A percentile compares a stretch with the other conserved stretches of the same genome.
phyloP scores from a whole-genome alignment of 306 rosid genomes.

The Cicer cuneatum region DNA sequence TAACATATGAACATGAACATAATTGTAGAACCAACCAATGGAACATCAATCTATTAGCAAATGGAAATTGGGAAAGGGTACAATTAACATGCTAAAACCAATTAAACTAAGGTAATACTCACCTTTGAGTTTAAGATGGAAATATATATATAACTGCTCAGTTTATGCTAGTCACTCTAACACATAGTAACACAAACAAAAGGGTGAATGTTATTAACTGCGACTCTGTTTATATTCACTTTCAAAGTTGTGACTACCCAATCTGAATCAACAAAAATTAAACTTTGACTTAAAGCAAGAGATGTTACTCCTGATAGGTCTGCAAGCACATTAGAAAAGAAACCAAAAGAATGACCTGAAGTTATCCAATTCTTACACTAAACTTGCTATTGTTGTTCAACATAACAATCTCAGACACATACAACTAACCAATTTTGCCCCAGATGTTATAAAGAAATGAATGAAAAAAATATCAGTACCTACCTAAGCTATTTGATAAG shows the following conservation, averaged over 20 bases:
- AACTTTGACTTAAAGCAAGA: constrained; percentile 4
- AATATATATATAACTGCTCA: constrained; percentile 14
- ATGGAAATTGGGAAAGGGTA: constrained; percentile 3
- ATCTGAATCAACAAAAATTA: constrained; percentile 5
- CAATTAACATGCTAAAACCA: constrained; percentile 23
- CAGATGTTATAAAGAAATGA: neutral
- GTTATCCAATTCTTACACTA: constrained; percentile 25
- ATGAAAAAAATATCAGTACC: neutral
- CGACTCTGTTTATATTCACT: constrained; percentile 28
- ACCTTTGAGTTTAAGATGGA: neutral
- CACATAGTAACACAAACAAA: constrained; percentile 1
- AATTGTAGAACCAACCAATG: constrained; percentile 23
- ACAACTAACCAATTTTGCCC: neutral
- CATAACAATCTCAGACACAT: constrained; percentile 6
- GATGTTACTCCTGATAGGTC: constrained; percentile 7
- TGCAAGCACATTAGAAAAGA: constrained; percentile 14
- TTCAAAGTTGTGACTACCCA: constrained; percentile 3
- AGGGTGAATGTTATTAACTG: constrained; percentile 24
- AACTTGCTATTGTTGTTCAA: constrained; percentile 7
- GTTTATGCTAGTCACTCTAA: constrained; percentile 23
- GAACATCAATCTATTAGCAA: constrained; percentile 35
- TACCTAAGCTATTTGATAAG: constrained; percentile 22
- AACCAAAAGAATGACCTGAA: constrained; percentile 25
- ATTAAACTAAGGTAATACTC: constrained; percentile 22
- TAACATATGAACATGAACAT: neutral